phyloP scores from a whole-genome alignment of 2,329 filamentous ascomycete species.

The Mariannaea elegans region DNA sequence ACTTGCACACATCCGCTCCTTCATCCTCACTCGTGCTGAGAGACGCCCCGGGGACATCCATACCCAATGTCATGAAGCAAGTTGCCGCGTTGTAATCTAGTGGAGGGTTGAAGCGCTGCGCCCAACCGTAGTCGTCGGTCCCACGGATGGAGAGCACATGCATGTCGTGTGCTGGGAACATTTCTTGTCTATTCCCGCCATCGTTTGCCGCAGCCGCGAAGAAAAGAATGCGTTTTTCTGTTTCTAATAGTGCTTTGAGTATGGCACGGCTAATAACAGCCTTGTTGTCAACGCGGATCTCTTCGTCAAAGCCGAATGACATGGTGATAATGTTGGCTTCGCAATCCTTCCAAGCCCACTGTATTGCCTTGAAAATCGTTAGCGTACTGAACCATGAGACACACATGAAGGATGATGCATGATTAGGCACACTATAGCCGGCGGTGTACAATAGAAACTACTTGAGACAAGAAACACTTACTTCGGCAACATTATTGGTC shows the following conservation, averaged over 20 bases:
- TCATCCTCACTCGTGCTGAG: background rate
- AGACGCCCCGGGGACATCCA: conserved; percentile 7
- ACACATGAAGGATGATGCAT: background rate
- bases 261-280: conserved; percentile 4
- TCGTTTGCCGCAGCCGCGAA: conserved; percentile 11
- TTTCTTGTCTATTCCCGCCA: conserved; percentile 7
- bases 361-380: conserved; percentile 2
- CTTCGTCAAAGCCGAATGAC: conserved; percentile 8
- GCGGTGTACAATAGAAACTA: background rate
- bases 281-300: background rate
- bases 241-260: background rate
- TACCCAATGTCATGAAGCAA: conserved; percentile 5
- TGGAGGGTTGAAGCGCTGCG: conserved; percentile 6
- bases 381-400: background rate
- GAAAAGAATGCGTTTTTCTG: background rate
- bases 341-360: conserved; percentile 5
- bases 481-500: conserved; percentile 3
- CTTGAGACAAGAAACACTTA: background rate
- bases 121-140: background rate
- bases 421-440: no score
- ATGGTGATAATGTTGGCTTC: conserved; percentile 4
- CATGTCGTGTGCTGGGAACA: conserved; percentile 4
- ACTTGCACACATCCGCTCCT: conserved; percentile 1
- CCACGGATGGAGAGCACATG: conserved; percentile 10
- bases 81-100: background rate